Conservation (phyloP, 129 eudicot species). For the Escallonia herrerae region DNA sequence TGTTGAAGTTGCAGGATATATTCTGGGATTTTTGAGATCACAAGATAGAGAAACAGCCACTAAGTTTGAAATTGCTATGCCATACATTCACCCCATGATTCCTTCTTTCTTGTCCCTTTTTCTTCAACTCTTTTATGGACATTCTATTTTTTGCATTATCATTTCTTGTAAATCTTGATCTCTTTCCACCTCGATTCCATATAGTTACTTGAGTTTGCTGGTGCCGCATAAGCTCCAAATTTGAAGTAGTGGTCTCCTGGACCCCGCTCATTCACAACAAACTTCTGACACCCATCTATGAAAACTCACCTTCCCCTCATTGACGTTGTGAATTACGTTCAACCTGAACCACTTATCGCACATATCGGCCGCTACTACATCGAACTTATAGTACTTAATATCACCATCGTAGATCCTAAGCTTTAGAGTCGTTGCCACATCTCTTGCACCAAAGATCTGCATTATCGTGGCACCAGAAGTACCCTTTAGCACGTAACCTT, state of each 20-base stretch:
- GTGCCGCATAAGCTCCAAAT: constrained; percentile 25
- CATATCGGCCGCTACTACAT: constrained; percentile 10
- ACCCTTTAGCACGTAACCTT: constrained; percentile 27
- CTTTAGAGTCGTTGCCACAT: constrained; percentile 11
- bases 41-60: too few species aligned
- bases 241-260: constrained; percentile 20
- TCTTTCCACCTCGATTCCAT: constrained; percentile 24
- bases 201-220: constrained; percentile 17
- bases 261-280: constrained; percentile 16
- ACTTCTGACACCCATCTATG: constrained; percentile 12
- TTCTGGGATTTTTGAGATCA: too few species aligned
- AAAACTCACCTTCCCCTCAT: constrained; percentile 17
- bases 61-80: too few species aligned
- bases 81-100: too few species aligned
- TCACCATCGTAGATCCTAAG: constrained; percentile 21
- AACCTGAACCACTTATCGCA: constrained; percentile 20
- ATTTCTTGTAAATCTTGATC: constrained; percentile 18
- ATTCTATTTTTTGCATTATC: neutral
- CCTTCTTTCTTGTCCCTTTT: too few species aligned
- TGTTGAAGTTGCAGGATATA: too few species aligned
- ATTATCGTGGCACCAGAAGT: constrained; percentile 31
- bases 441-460: constrained; percentile 24
- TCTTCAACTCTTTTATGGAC: too few species aligned
- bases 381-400: constrained; percentile 18
- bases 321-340: constrained; percentile 16